Evolutionary conservation across 1,284 basidiomycete species (phyloP).

Genomic region (Rhodotorula sp.): DNA sequence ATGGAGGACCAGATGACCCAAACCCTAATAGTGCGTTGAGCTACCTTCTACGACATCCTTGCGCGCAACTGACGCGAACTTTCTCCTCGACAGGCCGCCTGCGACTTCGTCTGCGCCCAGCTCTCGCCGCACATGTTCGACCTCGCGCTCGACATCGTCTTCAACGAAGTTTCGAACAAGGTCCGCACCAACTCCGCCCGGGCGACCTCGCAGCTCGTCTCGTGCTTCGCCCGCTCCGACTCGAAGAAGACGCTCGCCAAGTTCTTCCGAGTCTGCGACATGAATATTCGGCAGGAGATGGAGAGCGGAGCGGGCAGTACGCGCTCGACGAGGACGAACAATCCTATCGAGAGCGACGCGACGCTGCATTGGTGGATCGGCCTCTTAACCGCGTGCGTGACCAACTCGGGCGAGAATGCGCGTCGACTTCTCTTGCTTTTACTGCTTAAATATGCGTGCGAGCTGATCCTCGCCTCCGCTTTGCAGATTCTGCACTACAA

Average conservation of each 20-base stretch:
- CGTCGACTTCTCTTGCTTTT: conserved; percentile 42
- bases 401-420: conserved; percentile 65
- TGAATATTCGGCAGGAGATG: conserved; percentile 81
- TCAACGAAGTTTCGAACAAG: conserved; percentile 77
- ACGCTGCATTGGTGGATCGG: conserved; percentile 89
- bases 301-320: conserved; percentile 88
- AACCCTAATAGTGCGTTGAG: conserved; percentile 59
- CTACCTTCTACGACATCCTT: too few species aligned
- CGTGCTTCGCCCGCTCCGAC: conserved; percentile 76
- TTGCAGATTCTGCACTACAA: conserved; percentile 68
- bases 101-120: conserved; percentile 81
- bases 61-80: not conserved
- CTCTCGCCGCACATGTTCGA: conserved; percentile 85
- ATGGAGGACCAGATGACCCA: conserved; percentile 79
- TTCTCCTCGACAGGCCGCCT: conserved; percentile 56
- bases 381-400: conserved; percentile 73
- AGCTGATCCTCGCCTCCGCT: not conserved
- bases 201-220: conserved; percentile 84
- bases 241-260: conserved; percentile 73
- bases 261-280: conserved; percentile 70
- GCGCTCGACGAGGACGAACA: conserved; percentile 80
- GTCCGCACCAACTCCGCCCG: conserved; percentile 84
- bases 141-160: conserved; percentile 77
- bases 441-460: too few species aligned
- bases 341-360: conserved; percentile 82